Conservation (phyloP, 2,329 filamentous ascomycete genomes). For the Aspergillus japonicus region DNA sequence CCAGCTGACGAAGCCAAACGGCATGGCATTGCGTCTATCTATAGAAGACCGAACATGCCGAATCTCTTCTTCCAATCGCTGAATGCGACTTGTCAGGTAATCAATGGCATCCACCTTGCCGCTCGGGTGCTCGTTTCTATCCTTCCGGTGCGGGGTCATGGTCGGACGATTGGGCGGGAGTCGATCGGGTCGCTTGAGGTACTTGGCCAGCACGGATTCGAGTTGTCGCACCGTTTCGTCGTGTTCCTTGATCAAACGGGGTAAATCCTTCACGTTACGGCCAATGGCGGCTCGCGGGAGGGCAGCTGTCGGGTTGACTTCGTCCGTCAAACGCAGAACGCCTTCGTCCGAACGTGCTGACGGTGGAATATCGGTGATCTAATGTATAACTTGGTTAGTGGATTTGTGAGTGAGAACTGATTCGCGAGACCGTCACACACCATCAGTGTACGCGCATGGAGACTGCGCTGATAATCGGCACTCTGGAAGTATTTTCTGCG, state of each 20-base stretch:
- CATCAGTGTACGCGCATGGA: slow-evolving; percentile 70
- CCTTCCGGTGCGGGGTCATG: slow-evolving; percentile 77
- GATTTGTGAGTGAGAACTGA: background rate
- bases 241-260: slow-evolving; percentile 80
- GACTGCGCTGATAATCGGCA: slow-evolving; percentile 80
- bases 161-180: slow-evolving; percentile 74
- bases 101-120: slow-evolving; percentile 90
- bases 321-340: slow-evolving; percentile 77
- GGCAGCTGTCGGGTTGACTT: slow-evolving; percentile 73
- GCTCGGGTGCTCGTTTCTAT: slow-evolving; percentile 65
- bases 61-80: slow-evolving; percentile 77
- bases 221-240: slow-evolving; percentile 76
- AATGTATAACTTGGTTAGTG: background rate
- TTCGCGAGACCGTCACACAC: slow-evolving; percentile 28
- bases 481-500: slow-evolving; percentile 79
- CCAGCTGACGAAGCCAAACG: slow-evolving; percentile 94
- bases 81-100: slow-evolving; percentile 83
- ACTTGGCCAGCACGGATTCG: slow-evolving; percentile 81
- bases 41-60: slow-evolving; percentile 77
- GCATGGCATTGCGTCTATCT: slow-evolving; percentile 82
- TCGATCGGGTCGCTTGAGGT: slow-evolving; percentile 80
- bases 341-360: slow-evolving; percentile 80
- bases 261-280: slow-evolving; percentile 87
- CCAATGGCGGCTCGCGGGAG: slow-evolving; percentile 80
- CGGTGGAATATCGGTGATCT: slow-evolving; percentile 81